Evolutionary conservation across 2,329 filamentous ascomycete species (phyloP), one percentile per base, ranked within the genome.

Genomic region (Capronia epimyces): DNA sequence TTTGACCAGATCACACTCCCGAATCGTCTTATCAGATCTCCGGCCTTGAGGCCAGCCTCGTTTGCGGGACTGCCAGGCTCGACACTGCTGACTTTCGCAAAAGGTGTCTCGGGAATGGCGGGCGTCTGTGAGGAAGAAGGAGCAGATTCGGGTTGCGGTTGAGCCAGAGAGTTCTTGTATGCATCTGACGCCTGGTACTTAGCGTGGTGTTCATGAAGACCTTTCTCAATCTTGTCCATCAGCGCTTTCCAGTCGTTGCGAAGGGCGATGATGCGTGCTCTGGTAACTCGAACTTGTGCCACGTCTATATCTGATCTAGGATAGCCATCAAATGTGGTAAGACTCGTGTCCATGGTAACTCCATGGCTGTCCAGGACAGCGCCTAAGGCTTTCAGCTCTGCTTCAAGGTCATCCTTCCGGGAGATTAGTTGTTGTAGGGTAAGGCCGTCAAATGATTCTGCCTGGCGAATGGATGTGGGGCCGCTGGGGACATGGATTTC

Each of bases 271-370:
- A 98, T 95, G 54, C 87, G 83, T 22, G 90, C 81, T 68, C 93
- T 80, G 31, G 90, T 95, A n/a, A 89, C 95, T 55, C 93, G 87
- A 65, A 98, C 88, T 71, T 96, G 91, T 21, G 93, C 86, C 56
- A 98, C 86, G 67, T 98, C 93, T 58, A 98, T 84, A 69, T 98
- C 93, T 62, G 87, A 84, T 65, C 93, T 81, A 25, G 93, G 93
- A 66, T 88, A 98, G 42, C 93, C 93, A 70, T 97, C 93, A 55
- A 83, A 80, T 12, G 91, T 96, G 20, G 89, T 81, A 32, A 98
- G 80, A 51, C 82, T 77, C 6, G 93, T 96, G 63, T 85, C 84
- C 93, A 98, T 98, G 63, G 86, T 84, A 46, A 95, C 91, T 39
- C 86, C 83, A 74, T 97, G 91, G 25, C 52, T 59, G 42, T 60